These are phyloP conservation scores for Lactarius hatsudake DNA, from an alignment of 768 basidiomycete species.

Conservation along the genomic window DNA sequence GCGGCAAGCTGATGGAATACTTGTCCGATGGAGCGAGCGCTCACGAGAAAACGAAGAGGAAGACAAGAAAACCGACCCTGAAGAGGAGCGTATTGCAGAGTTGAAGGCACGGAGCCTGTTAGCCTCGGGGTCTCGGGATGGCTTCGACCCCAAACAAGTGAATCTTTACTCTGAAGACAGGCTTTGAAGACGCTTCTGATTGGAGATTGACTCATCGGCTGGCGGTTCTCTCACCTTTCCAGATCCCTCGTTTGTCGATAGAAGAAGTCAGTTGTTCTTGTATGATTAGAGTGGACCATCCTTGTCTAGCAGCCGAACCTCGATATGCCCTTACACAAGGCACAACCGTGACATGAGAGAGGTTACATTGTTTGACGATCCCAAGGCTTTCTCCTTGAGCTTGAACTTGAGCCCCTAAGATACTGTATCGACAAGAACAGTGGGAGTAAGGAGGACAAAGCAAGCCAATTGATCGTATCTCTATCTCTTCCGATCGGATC, in stretches of 20 bases:
- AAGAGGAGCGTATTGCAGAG: slow-evolving; percentile 1
- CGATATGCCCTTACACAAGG: no score
- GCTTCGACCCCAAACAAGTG: background rate
- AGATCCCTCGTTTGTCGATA: no score
- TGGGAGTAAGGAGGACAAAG: no score
- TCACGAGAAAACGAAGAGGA: background rate
- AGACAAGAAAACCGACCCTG: slow-evolving; percentile 1
- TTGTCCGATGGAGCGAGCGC: background rate
- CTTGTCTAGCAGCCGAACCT: no score
- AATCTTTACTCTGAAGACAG: slow-evolving; percentile 15
- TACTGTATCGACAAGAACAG: no score
- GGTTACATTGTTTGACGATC: no score
- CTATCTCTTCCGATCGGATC: no score
- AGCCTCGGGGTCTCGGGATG: background rate
- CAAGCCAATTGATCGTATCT: no score
- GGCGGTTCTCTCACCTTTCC: no score
- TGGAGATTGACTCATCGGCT: background rate
- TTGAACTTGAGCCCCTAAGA: no score
- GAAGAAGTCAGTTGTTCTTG: background rate
- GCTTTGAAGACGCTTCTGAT: background rate
- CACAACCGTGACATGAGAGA: no score
- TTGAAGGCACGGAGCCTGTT: slow-evolving; percentile 14
- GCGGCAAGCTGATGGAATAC: background rate
- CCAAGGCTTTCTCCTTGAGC: no score
- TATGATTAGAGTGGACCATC: background rate